Evolutionary conservation across 2,329 filamentous ascomycete species (phyloP), one percentile per base, ranked within the genome.

Genomic region (Rhinocladiella similis): DNA sequence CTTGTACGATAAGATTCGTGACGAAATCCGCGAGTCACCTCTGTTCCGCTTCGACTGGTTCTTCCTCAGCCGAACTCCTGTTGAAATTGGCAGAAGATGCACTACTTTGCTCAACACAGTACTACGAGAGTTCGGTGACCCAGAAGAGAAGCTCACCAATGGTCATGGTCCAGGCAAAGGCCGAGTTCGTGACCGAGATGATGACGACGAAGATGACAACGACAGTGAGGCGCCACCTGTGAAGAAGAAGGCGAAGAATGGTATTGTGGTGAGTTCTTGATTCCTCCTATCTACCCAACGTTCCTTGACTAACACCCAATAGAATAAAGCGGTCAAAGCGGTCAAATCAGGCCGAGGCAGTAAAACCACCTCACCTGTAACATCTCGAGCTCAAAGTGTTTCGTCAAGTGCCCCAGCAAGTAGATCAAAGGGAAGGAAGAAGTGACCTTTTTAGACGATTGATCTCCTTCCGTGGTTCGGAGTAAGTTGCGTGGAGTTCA

Each of bases 31-130:
- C 33, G 91, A 97, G 63, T 93, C 88, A 54, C 92, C 94, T 9
- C 79, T 99, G 3, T 99, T 99, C 82, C 86, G 94, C 38, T 99
- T 99, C 68, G 94, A 99, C 71, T 99, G 95, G 95, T 99, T 99
- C 78, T 97, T 99, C 80, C 82, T 99, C 39, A 96, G 90, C 72
- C 85, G 94, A 45, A 99, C 93, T 3, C 91, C 94, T 0, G 87
- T 92, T 48, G 94, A 99, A 74, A 88, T 99, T 66, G 89, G 91
- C 60, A 87, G 94, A 66, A 85, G 95, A 50, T 97, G 94, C 76
- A 95, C 90, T 29, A 99, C 95, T 1, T 82, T 99, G 50, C 84
- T 99, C 62, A 96, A 93, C 35, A 96, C 94, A 0, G 91, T 99
- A 47, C 89, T 94, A 50, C 89, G 94, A 73, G 94, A 99, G 74